Base-by-base conservation (phyloP, 2,329 filamentous ascomycete genomes). In the Neopestalotiopsis clavispora region DNA sequence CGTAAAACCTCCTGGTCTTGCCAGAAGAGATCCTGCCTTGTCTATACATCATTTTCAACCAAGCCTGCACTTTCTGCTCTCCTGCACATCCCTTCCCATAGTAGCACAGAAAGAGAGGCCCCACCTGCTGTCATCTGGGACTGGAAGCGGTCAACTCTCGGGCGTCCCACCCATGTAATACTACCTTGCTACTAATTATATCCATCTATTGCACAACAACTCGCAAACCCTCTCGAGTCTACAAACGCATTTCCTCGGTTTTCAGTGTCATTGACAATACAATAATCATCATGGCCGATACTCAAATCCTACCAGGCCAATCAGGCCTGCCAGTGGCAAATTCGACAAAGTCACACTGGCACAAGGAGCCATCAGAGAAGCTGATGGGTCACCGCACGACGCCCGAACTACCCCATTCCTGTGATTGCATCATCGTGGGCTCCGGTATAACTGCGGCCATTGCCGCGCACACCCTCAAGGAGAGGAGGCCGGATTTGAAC, bases 361-460 rank as follows among this genome's bases (percentile, higher is more conserved):
- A 92, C 75, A 86, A 84, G 66, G 85, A 92, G 69, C 91, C 91
- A 0, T 92, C 91, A 3, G 75, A 85, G 66, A 84, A 85, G 68
- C 85, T 95, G 4, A 79, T 89, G 0, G 90, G 90, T n/a, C 90
- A 94, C 75, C 86, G 88, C 17, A 91, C 91, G 0, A 94, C 92
- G 0, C 75, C 82, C 0, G 80, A 87, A 6, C 82, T 95, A 28
- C 92, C 93, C 1, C 74, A 79, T 2, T 80, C 83, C 60, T 90
- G 90, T 0, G 92, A 94, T 78, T 85, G 93, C 3, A 87, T 94
- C 4, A 85, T 95, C 30, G 84, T 95, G 4, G 93, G 93, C 52
- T 93, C 89, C 75, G 93, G 93, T 30, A 92, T 95, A 73, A 92
- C 92, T 1, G 93, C 92, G n/a, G 82, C 90, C 1, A 92, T 91